These are phyloP conservation scores for Chamaecyparis obtusa DNA, from an alignment of 75 land plant species.

Conservation along the genomic window DNA sequence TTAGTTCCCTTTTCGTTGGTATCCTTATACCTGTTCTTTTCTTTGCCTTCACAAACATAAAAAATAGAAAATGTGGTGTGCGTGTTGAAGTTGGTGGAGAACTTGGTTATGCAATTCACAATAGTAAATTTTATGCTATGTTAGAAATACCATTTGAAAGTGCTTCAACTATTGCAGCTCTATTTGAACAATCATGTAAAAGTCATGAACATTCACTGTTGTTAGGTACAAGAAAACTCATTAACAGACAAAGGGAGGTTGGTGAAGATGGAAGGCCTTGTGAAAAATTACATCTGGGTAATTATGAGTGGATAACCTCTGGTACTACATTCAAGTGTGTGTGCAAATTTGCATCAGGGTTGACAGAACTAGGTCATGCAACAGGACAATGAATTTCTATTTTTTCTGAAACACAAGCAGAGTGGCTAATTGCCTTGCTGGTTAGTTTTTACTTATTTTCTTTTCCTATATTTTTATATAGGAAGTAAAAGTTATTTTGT, in stretches of 20 bases:
- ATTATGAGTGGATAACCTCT: conserved; percentile 75
- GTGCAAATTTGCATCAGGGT: conserved; percentile 79
- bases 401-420: conserved; percentile 80
- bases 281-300: conserved; percentile 83
- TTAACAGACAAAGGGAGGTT: conserved; percentile 38
- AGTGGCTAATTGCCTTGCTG: conserved; percentile 90
- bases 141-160: conserved; percentile 84
- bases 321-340: conserved; percentile 48
- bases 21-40: too few species aligned
- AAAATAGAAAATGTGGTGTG: too few species aligned
- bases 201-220: conserved; percentile 32
- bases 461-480: too few species aligned
- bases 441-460: conserved; percentile 26
- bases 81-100: conserved; percentile 85
- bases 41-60: too few species aligned
- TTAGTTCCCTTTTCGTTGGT: too few species aligned
- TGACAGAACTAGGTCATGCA: conserved; percentile 61
- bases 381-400: conserved; percentile 63
- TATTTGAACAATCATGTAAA: conserved; percentile 84
- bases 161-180: conserved; percentile 66
- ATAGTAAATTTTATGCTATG: conserved; percentile 38
- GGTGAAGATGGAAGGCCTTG: conserved; percentile 65
- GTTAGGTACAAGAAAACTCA: conserved; percentile 66
- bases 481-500: not conserved
- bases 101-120: conserved; percentile 61